Base-by-base conservation (phyloP, 1,284 basidiomycete species). In the Microbotryum violaceum region DNA sequence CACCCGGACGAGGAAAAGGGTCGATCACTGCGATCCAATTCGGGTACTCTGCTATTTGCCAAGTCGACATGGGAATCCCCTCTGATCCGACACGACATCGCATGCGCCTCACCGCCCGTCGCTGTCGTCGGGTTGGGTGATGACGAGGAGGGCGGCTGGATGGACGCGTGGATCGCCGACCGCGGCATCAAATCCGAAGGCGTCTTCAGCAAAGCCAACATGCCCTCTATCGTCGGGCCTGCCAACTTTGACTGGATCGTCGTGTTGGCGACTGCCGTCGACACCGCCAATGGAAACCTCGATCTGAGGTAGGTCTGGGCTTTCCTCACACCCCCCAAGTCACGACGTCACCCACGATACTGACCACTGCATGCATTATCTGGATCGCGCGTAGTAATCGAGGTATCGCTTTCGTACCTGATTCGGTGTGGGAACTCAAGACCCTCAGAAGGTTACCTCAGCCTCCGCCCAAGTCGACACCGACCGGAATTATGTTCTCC, bases 1-100 rank as follows among this genome's bases (percentile, higher is more conserved):
- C 65, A 60, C 25, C 65, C 65, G 0, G 65, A 66, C 54, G 65
- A 66, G 49, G 65, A 66, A 46, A 63, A 63, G 44, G 65, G 65
- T 0, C 37, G 62, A 8, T 57, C 58, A 3, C 48, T 61, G 25
- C 46, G 52, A 33, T 27, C 59, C 3, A 44, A 31, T 7, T 44
- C 54, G 16, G 9, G 44, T 7, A 18, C 45, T n/a, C 25, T 31
- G 16, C 33, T 59, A 20, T 58, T 61, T 20, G 25, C 10, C 33
- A 9, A 37, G 23, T 29, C 48, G 44, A 31, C 27, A 14, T 42
- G 52, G 10, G 31, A 18, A 23, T 4, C 47, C 37, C 21, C 31
- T 10, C 14, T 46, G 21, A 51, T 18, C 18, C 25, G 10, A 31
- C 37, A 42, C 8, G 56, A 37, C 27, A 20, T 31, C 56, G n/a